Evolutionary conservation across 257 asterid genomes (phyloP).

Genomic region (Nicotiana tabacum): DNA sequence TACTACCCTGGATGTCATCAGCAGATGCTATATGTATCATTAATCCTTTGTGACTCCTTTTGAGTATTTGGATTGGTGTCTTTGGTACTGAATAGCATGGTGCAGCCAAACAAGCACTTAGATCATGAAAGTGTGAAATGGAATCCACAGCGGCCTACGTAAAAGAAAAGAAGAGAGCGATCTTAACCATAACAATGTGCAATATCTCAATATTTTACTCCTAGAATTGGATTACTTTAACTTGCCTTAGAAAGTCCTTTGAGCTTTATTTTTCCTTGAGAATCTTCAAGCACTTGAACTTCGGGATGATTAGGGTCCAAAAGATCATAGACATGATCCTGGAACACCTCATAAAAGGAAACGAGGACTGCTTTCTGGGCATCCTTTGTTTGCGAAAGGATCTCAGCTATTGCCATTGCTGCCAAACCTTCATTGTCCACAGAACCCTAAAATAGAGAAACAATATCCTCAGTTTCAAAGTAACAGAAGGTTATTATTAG

Average conservation of each 20-base stretch:
- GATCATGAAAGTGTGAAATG: slow-evolving; percentile 37
- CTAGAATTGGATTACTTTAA: background rate
- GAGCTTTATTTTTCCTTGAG: slow-evolving; percentile 61
- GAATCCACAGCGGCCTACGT: slow-evolving; percentile 50
- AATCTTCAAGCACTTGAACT: slow-evolving; percentile 63
- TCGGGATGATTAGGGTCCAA: slow-evolving; percentile 47
- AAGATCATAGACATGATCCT: slow-evolving; percentile 65
- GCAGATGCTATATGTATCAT: slow-evolving; percentile 46
- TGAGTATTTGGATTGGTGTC: slow-evolving; percentile 28
- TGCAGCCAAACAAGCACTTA: slow-evolving; percentile 27
- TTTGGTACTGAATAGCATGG: slow-evolving; percentile 32
- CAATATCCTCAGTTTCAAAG: background rate
- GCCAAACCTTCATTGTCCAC: slow-evolving; percentile 66
- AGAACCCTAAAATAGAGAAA: slow-evolving; percentile 43
- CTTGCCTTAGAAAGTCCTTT: slow-evolving; percentile 81
- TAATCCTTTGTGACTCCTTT: slow-evolving; percentile 60
- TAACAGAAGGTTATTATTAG: background rate
- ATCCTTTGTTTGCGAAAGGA: slow-evolving; percentile 49
- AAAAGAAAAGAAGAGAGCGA: slow-evolving; percentile 17
- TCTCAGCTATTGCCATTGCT: slow-evolving; percentile 55
- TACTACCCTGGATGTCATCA: slow-evolving; percentile 31
- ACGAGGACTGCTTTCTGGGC: slow-evolving; percentile 36
- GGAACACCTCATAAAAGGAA: slow-evolving; percentile 59
- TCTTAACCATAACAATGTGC: background rate
- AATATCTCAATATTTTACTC: background rate